Base-by-base conservation (phyloP, 2,329 filamentous ascomycete species). In the Verticillium klebahnii region DNA sequence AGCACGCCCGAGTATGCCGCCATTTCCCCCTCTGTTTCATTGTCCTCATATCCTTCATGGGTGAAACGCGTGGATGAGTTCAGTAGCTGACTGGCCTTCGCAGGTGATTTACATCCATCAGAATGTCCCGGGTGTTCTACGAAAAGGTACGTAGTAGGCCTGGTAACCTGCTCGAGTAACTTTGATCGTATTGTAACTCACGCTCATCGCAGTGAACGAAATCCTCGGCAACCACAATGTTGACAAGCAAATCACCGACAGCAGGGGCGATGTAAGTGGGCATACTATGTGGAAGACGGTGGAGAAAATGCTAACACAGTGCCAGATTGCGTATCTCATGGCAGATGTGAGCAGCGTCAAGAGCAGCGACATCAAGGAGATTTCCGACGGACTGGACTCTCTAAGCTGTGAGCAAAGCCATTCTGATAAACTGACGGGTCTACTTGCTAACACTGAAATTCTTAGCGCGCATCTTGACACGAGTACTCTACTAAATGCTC, bases 171-270 rank as follows among this genome's bases (percentile, higher is more conserved):
- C 29, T 6, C 5, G 29, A 6, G 29, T 25, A 14, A 40, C 2
- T 7, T 7, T 17, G 15, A 15, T 8, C 37, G 14, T n/a, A 14
- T 5, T 29, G 29, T n/a, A 11, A 23, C 45, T 50, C 19, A 50
- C 19, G 23, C 15, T 23, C 8, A 25, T 25, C 19, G 15, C 65
- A 89, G 95, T 99, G 67, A 99, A 99, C 82, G 91, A 95, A 71
- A 92, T 98, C 65, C 84, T 99, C 57, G 91, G 90, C 54, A 89
- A 96, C 71, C 93, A 99, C 82, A 99, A 99, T 75, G 93, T 99
- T 69, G 94, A 97, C 80, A 98, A 98, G 83, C 95, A 99, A 79
- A 98, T 96, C 81, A 95, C 92, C 58, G 95, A 98, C 75, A 96
- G 91, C 78, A 90, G 89, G 80, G 94, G 93, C 68, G 94, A 98